Evolutionary conservation across 2,329 filamentous ascomycete genomes (phyloP).

Genomic region (Trichoderma endophyticum): DNA sequence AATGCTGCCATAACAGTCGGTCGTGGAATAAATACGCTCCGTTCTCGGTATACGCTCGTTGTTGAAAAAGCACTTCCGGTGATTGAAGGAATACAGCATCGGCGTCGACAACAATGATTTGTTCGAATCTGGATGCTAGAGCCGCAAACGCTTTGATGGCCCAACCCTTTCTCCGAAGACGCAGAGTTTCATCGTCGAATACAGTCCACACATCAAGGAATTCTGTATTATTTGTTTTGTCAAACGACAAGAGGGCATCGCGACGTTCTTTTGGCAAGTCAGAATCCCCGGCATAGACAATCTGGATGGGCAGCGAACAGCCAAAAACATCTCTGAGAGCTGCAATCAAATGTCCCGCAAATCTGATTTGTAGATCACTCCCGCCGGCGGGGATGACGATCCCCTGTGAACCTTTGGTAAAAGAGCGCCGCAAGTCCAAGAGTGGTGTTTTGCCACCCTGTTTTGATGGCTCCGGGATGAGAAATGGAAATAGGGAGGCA

Average conservation of each 20-base stretch:
- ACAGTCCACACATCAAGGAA: slow-evolving; percentile 34
- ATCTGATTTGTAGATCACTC: slow-evolving; percentile 28
- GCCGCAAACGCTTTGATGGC: slow-evolving; percentile 42
- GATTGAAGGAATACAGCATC: slow-evolving; percentile 39
- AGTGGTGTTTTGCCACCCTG: slow-evolving; percentile 18
- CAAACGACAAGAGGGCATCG: slow-evolving; percentile 23
- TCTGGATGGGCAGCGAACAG: slow-evolving; percentile 34
- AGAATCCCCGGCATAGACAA: slow-evolving; percentile 37
- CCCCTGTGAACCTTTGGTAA: slow-evolving; percentile 26
- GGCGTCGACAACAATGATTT: slow-evolving; percentile 40
- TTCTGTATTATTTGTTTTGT: slow-evolving; percentile 25
- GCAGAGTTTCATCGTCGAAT: slow-evolving; percentile 32
- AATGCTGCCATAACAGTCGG: slow-evolving; percentile 38
- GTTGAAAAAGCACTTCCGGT: slow-evolving; percentile 33
- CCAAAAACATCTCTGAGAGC: slow-evolving; percentile 31
- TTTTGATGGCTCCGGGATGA: slow-evolving; percentile 16
- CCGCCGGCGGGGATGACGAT: slow-evolving; percentile 37
- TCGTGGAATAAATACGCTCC: slow-evolving; percentile 42
- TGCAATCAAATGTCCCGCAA: slow-evolving; percentile 36
- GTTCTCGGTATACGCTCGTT: slow-evolving; percentile 31
- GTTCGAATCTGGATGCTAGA: slow-evolving; percentile 35
- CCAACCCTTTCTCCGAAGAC: slow-evolving; percentile 34
- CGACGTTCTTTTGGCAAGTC: slow-evolving; percentile 30
- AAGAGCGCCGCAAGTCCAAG: slow-evolving; percentile 24
- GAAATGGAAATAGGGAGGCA: slow-evolving; percentile 28